Evolutionary conservation across 2,329 filamentous ascomycete species (phyloP), one percentile per base, ranked within the genome.

Genomic region (Endoconidiophora laricicola): DNA sequence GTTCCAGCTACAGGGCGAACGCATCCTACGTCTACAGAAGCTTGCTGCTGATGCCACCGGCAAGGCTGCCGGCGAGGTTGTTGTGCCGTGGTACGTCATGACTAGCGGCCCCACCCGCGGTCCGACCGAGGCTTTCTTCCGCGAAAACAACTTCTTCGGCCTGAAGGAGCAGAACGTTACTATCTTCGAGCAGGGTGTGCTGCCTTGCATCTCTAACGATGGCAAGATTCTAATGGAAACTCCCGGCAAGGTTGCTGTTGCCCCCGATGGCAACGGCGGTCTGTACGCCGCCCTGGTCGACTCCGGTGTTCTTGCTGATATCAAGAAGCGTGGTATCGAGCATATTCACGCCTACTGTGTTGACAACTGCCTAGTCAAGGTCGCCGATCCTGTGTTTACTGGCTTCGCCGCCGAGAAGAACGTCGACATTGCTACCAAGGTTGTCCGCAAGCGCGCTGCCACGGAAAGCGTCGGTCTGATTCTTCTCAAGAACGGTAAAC

Each of bases 31-130:
- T 70, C 69, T 94, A 6, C 84, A 96, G 68, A 68, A 79, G 59
- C 71, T 96, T 56, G 88, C 90, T 41, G 73, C 79, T 58, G 79
- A 83, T 64, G 78, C 81, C 62, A 71, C 76, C 49, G 74, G 74
- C 52, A 70, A 55, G 29, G 18, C 48, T 6, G 57, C 56, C 14
- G 56, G 68, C 54, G 70, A 69, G 45, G 78, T 78, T 41, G 71
- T 82, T 29, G 80, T 96, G 40, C 91, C 91, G 10, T 98, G 91
- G 91, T 98, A 98, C 68, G 86, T 98, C 66, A 98, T 98, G 91
- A 98, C 91, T 60, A 94, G 86, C 60, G 91, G 91, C 3, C 91
- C 91, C 43, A 98, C 91, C 6, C 78, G 88, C 57, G 79, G 78
- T 54, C 86, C 88, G 39, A 98, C 91, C n/a, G 84, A 94, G 71